Conservation (phyloP, 2,329 filamentous ascomycete species). For the Thelonectria rubi region DNA sequence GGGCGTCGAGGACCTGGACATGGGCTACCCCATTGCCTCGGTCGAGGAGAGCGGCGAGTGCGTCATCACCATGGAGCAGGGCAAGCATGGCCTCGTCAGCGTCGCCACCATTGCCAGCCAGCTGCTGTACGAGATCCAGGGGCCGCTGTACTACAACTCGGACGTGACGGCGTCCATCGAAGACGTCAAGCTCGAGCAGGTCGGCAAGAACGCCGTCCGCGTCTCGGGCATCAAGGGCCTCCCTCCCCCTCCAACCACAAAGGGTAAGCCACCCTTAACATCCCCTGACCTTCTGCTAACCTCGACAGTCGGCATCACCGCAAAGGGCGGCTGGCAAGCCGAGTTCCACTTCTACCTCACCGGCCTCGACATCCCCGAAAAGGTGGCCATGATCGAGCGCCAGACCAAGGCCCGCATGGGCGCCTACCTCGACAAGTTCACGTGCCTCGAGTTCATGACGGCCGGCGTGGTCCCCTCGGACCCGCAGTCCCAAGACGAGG, state of each 20-base stretch:
- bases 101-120: constrained; percentile 41
- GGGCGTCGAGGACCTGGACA: constrained; percentile 31
- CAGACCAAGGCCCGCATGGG: constrained; percentile 44
- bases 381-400: constrained; percentile 53
- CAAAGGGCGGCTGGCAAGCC: constrained; percentile 53
- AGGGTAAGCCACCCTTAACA: constrained; percentile 23
- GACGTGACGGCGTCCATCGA: constrained; percentile 52
- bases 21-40: constrained; percentile 48
- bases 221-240: constrained; percentile 47
- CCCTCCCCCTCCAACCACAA: constrained; percentile 46
- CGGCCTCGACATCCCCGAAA: constrained; percentile 52
- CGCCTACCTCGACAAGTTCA: constrained; percentile 47
- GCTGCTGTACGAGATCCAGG: constrained; percentile 55
- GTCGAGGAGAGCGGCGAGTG: constrained; percentile 43
- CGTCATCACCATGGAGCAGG: constrained; percentile 48
- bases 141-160: constrained; percentile 52
- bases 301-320: constrained; percentile 49
- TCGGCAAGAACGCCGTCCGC: constrained; percentile 44
- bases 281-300: not conserved
- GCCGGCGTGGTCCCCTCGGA: constrained; percentile 51
- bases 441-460: constrained; percentile 45
- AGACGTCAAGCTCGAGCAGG: constrained; percentile 56
- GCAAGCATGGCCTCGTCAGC: constrained; percentile 43
- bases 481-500: constrained; percentile 52
- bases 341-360: constrained; percentile 54